These are phyloP conservation scores for Auricularia sp. DNA, from an alignment of 768 basidiomycete genomes.

Conservation along the genomic window DNA sequence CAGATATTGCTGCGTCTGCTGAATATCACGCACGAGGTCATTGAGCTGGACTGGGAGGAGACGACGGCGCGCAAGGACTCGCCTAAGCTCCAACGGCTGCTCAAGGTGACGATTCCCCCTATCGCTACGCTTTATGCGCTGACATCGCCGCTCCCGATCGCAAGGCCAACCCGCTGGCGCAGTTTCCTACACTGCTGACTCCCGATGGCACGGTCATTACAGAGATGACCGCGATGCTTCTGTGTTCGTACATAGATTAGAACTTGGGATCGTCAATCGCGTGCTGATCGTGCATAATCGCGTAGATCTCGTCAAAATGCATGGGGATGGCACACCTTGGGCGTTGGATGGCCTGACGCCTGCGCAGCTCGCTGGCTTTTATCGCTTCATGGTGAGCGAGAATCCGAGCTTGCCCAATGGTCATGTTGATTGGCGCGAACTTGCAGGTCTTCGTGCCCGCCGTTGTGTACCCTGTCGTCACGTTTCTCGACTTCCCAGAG, in stretches of 20 bases:
- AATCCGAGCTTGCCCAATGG: neutral
- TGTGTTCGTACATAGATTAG: neutral
- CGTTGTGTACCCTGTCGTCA: conserved; percentile 6
- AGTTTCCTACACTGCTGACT: conserved; percentile 6
- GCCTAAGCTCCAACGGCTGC: neutral
- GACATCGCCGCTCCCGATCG: neutral
- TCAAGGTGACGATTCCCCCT: neutral
- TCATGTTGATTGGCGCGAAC: neutral
- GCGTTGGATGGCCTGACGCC: neutral
- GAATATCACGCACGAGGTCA: neutral
- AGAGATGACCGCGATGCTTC: conserved; percentile 1
- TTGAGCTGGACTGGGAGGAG: neutral
- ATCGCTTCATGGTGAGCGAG: conserved; percentile 3
- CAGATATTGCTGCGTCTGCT: neutral
- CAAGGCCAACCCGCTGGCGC: conserved; percentile 7
- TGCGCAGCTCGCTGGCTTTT: neutral
- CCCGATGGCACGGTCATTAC: conserved; percentile 6
- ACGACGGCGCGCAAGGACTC: conserved; percentile 1
- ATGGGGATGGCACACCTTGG: conserved; percentile 3
- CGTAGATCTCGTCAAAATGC: neutral
- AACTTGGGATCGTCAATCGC: neutral
- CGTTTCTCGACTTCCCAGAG: conserved; percentile 6
- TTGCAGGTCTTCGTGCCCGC: conserved; percentile 6
- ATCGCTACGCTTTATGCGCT: neutral
- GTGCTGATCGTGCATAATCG: neutral